Base-by-base conservation (phyloP, 139 green algal species). In the Raphidocelis subcapitata region DNA sequence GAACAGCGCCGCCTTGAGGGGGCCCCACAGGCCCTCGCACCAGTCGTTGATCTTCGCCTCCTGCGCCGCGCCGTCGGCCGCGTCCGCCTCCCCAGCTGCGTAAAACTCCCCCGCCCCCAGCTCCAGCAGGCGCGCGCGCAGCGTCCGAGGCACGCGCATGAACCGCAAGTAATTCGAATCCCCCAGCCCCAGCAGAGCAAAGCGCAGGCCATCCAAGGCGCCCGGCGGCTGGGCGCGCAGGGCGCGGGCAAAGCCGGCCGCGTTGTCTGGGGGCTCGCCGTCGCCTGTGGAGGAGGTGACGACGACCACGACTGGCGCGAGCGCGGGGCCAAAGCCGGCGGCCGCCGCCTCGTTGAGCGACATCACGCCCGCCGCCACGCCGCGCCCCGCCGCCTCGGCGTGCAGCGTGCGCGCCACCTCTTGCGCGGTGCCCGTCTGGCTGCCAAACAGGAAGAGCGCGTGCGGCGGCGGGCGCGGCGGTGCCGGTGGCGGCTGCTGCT, bases 131-230 rank as follows among this genome's bases (percentile, higher is more conserved):
- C 67, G 41, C 49, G 54, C 37, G 16, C 59, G 21, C 21, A 79
- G 44, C 49, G 32, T 55, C 60, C 94, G 84, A 0, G 94, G 84
- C 26, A 98, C 87, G 5, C 73, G 52, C 89, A 97, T 96, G 86
- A 93, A 99, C 44, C 85, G 82, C 18, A 93, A 98, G 82, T 99
- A 99, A 81, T 99, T 99, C 62, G 88, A 95, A 85, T 99, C 95
- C 1, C 95, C 95, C 41, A 99, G 78, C 5, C 94, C 95, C 73
- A 98, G 81, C 5, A 89, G 75, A 0, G 91, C 96, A 84, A 91
- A 98, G 10, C 83, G 65, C 2, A 99, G 69, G 32, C 89, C 90
- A 28, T 84, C 74, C n/a, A 94, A 72, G 41, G 56, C 18, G 47
- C 73, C 76, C 31, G 23, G 21, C 3, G 56, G 41, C 29, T 72